These are phyloP conservation scores for Podila epigama DNA, from an alignment of 192 early-diverging fungal species.

Conservation along the genomic window DNA sequence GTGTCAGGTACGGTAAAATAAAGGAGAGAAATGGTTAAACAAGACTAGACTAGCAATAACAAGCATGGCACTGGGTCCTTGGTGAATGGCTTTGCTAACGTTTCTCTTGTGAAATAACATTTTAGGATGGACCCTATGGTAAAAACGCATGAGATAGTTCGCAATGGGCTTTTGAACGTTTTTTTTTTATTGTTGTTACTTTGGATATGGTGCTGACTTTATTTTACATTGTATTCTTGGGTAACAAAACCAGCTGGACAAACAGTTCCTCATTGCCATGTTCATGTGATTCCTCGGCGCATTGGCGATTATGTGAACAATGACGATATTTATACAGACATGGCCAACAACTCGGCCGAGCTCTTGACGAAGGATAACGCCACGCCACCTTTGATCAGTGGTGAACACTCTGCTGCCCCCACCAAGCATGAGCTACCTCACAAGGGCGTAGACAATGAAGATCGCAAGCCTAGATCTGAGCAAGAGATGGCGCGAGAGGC, in stretches of 20 bases:
- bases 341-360: conserved; percentile 61
- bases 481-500: conserved; percentile 87
- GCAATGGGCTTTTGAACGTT: too few relatives aligned
- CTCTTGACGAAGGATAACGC: conserved; percentile 1
- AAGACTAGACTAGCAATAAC: background rate
- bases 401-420: conserved; percentile 5
- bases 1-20: conserved; percentile 81
- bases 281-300: conserved; percentile 89
- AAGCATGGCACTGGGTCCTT: background rate
- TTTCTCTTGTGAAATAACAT: background rate
- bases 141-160: conserved; percentile 68
- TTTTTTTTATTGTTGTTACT: too few relatives aligned
- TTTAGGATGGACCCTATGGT: background rate
- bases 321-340: conserved; percentile 87
- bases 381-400: background rate
- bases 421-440: background rate
- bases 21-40: background rate
- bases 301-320: conserved; percentile 83
- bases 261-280: conserved; percentile 89
- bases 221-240: too few relatives aligned
- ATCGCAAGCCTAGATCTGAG: conserved; percentile 70
- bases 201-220: conserved; percentile 1
- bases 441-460: conserved; percentile 69
- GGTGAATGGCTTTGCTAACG: background rate
- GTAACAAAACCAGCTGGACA: conserved; percentile 54